A percentile compares a stretch with the other conserved stretches of the same genome.
phyloP scores from a whole-genome alignment of 495 filamentous ascomycete species.

The Parachaetomium inaequale region DNA sequence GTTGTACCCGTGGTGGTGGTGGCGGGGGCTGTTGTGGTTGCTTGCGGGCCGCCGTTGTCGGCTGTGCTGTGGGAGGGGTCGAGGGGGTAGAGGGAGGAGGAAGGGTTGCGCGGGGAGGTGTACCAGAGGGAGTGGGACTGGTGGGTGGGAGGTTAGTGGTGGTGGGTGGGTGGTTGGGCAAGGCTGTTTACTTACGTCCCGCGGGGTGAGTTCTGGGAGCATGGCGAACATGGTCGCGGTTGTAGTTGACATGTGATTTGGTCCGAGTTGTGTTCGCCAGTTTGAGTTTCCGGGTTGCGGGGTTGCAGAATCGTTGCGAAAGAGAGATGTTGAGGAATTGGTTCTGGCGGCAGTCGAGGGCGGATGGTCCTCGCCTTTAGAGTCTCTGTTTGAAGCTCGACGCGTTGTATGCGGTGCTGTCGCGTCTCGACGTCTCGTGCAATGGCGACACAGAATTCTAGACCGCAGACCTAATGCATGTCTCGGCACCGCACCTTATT shows the following conservation, averaged over 20 bases:
- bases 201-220: slow-evolving; percentile 68
- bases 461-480: neutral
- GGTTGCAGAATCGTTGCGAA: neutral
- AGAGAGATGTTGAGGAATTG: neutral
- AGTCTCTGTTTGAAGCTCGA: neutral
- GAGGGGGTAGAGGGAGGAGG: slow-evolving; percentile 29
- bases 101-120: slow-evolving; percentile 51
- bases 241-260: neutral
- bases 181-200: slow-evolving; percentile 54
- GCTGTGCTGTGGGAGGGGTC: slow-evolving; percentile 24
- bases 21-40: slow-evolving; percentile 22
- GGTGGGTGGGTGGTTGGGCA: neutral
- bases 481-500: neutral
- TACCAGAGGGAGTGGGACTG: slow-evolving; percentile 73
- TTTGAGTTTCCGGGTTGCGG: neutral
- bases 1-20: slow-evolving; percentile 22
- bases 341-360: neutral
- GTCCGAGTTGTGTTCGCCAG: neutral
- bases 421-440: neutral
- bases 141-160: slow-evolving; percentile 19
- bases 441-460: neutral
- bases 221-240: slow-evolving; percentile 57
- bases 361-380: neutral
- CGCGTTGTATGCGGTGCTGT: neutral
- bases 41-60: slow-evolving; percentile 20